Percentiles rank a stretch among this genome's conserved stretches.
Conservation (phyloP, 192 early-diverging fungal species). For the Funneliformis mosseae region DNA sequence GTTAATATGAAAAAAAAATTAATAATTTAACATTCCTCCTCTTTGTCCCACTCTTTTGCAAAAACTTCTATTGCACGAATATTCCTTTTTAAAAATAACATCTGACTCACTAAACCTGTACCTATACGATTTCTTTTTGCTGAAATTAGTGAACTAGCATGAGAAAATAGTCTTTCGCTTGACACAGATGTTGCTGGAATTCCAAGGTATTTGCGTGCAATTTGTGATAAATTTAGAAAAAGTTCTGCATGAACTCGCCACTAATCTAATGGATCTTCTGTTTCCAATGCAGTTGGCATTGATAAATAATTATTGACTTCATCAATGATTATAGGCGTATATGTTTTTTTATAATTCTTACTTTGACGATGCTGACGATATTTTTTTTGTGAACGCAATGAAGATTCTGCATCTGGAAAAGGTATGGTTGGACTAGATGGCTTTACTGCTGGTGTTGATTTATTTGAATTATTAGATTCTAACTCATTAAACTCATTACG, state of each 20-base stretch:
- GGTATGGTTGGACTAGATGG: too few relatives aligned
- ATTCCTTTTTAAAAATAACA: background rate
- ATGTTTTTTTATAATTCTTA: background rate
- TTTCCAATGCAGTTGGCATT: background rate
- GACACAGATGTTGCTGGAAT: background rate
- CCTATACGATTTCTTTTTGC: background rate
- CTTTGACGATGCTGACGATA: background rate
- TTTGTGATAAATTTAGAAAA: background rate
- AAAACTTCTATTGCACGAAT: background rate
- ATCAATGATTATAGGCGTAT: background rate
- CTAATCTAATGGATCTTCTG: background rate
- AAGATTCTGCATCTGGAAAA: background rate
- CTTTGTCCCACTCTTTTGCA: background rate
- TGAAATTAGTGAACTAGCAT: background rate
- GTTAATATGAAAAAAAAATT: too few relatives aligned
- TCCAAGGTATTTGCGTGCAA: background rate
- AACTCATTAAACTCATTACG: too few relatives aligned
- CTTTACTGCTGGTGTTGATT: too few relatives aligned
- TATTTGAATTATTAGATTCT: too few relatives aligned
- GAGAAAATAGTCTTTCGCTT: background rate
- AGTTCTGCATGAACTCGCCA: background rate
- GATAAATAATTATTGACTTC: background rate
- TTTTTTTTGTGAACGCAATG: background rate
- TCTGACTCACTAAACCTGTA: background rate
- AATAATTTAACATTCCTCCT: too few relatives aligned